These are phyloP conservation scores for Diospyros kaki DNA, from an alignment of 148 eudicot species.

Conservation along the genomic window DNA sequence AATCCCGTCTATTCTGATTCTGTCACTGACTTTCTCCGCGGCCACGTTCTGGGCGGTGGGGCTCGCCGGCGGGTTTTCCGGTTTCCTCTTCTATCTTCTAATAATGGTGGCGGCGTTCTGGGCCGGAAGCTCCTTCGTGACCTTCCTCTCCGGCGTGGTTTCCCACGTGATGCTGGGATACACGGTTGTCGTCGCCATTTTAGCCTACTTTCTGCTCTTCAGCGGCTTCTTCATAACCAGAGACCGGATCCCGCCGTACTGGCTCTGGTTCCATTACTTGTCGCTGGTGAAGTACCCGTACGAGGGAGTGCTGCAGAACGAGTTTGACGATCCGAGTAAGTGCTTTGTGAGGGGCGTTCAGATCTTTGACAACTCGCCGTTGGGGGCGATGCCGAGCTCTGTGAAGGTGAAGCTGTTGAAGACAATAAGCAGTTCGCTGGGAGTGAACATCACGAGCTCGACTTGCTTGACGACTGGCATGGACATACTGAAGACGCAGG, in stretches of 20 bases:
- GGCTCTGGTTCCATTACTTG: constrained; percentile 83
- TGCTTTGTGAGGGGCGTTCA: constrained; percentile 73
- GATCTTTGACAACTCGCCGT: constrained; percentile 67
- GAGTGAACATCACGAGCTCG: constrained; percentile 45
- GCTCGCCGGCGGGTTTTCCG: constrained; percentile 50
- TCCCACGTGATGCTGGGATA: constrained; percentile 63
- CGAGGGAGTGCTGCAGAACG: constrained; percentile 70
- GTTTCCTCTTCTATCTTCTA: constrained; percentile 49
- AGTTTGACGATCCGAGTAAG: constrained; percentile 49
- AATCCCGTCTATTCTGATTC: constrained; percentile 48
- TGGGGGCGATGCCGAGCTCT: constrained; percentile 38
- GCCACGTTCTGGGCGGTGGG: constrained; percentile 68
- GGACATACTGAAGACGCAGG: constrained; percentile 60
- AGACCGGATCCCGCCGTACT: constrained; percentile 65
- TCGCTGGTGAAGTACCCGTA: constrained; percentile 80
- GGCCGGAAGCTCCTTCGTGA: constrained; percentile 79
- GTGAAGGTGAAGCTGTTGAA: constrained; percentile 49
- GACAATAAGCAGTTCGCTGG: constrained; percentile 55
- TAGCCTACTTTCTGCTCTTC: constrained; percentile 74
- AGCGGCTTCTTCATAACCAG: constrained; percentile 78
- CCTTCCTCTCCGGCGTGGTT: constrained; percentile 69
- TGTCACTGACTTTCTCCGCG: constrained; percentile 53
- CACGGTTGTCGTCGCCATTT: constrained; percentile 69
- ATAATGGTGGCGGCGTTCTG: constrained; percentile 65
- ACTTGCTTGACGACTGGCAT: constrained; percentile 66